A percentile compares a stretch with the other conserved stretches of the same genome.
Evolutionary conservation across 2,329 filamentous ascomycete genomes (phyloP).

Genomic region (Phialemoniopsis sp.): DNA sequence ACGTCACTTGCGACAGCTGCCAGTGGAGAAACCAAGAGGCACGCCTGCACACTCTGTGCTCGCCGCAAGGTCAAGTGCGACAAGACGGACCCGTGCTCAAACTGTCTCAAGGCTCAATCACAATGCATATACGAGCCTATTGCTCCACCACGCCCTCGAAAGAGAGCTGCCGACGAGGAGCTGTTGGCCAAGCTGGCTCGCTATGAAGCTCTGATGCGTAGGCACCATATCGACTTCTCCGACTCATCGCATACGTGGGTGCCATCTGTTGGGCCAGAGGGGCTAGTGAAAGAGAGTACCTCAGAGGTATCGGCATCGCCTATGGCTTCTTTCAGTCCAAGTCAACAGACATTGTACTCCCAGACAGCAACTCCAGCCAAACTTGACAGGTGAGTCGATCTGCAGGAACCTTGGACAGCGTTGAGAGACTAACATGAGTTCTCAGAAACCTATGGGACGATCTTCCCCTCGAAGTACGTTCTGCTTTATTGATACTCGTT

Average conservation of each 20-base stretch:
- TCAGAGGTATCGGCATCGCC: neutral
- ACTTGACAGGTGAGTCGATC: neutral
- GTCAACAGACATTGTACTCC: slow-evolving; percentile 1
- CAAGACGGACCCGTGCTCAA: slow-evolving; percentile 9
- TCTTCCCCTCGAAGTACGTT: neutral
- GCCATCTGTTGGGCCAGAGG: slow-evolving; percentile 8
- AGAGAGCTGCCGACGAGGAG: slow-evolving; percentile 19
- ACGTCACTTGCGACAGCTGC: slow-evolving; percentile 1
- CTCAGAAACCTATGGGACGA: neutral
- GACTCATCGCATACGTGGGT: slow-evolving; percentile 18
- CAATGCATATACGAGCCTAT: slow-evolving; percentile 18
- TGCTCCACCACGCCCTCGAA: slow-evolving; percentile 14
- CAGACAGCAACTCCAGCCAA: neutral
- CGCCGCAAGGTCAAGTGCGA: slow-evolving; percentile 13
- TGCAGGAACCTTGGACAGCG: neutral
- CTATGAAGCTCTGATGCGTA: slow-evolving; percentile 21
- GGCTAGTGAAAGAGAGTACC: neutral
- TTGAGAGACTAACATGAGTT: neutral
- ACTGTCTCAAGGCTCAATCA: slow-evolving; percentile 8
- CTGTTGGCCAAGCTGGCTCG: slow-evolving; percentile 13
- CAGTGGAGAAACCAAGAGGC: slow-evolving; percentile 6
- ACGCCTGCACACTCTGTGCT: slow-evolving; percentile 10
- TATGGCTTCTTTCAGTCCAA: neutral
- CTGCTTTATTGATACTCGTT: neutral
- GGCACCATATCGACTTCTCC: slow-evolving; percentile 16